Evolutionary conservation across 805 yeast genomes (phyloP).

Genomic region (Wickerhamomyces rabaulensis): DNA sequence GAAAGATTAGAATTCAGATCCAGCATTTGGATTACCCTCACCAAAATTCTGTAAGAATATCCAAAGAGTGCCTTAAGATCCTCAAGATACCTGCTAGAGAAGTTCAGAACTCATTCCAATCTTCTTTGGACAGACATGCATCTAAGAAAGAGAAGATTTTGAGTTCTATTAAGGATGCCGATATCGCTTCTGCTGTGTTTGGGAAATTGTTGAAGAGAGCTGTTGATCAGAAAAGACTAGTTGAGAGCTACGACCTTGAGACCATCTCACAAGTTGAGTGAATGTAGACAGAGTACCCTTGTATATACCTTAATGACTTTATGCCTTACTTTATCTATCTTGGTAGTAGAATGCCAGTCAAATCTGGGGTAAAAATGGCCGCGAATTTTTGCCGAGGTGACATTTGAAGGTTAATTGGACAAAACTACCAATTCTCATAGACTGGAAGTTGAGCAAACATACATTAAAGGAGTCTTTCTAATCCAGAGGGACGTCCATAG

Average conservation of each 20-base stretch:
- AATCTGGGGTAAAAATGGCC: not conserved
- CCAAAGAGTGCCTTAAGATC: constrained; percentile 79
- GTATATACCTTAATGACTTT: not conserved
- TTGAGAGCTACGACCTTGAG: constrained; percentile 41
- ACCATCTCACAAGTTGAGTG: constrained; percentile 7
- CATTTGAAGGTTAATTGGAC: too few relatives aligned
- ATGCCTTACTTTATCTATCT: not conserved
- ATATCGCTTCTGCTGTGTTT: constrained; percentile 52
- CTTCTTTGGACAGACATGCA: constrained; percentile 55
- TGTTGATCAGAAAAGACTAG: constrained; percentile 34
- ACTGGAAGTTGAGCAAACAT: too few relatives aligned
- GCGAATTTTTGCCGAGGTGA: not conserved
- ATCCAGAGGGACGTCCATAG: too few relatives aligned
- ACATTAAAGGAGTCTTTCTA: too few relatives aligned
- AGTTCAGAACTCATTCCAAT: constrained; percentile 65
- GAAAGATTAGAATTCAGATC: constrained; percentile 60
- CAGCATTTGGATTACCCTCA: constrained; percentile 72
- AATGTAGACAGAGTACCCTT: not conserved
- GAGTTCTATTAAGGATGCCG: constrained; percentile 48
- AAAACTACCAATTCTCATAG: too few relatives aligned
- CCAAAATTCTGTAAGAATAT: constrained; percentile 67
- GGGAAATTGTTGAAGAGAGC: constrained; percentile 41
- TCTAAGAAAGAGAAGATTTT: constrained; percentile 53
- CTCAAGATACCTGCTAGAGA: constrained; percentile 79
- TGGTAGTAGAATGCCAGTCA: too few relatives aligned